Evolutionary conservation across 768 basidiomycete genomes (phyloP), one percentile per base, ranked within the genome.

Genomic region (Ephemerocybe angulata): DNA sequence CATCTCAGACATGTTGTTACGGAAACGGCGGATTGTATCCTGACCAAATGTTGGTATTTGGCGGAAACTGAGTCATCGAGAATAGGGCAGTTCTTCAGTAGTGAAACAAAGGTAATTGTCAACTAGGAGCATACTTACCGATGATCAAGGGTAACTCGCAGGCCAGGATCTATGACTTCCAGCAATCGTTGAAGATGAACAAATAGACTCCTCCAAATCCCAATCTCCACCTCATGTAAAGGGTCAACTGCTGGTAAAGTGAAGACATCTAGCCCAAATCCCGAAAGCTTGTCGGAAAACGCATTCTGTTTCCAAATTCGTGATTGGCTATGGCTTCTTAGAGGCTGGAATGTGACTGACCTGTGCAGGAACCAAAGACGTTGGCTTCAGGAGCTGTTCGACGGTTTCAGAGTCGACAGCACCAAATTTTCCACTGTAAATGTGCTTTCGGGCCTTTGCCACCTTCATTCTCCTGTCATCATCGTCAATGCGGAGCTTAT

Each of bases 171-270:
- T 27, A 59, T 51, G 1, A 62, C 54, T 57, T 72, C 44, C 12
- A 76, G 49, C 8, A 76, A 63, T 0, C 65, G 65, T 8, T 75
- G 63, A 1, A 76, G 65, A 37, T 76, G 75, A 0, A 54, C 65
- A 6, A 75, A 60, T 0, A 73, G 29, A 0, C 60, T 57, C 41
- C 72, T 76, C 70, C 72, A 76, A 1, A 72, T 65, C 0, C 75
- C 72, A 0, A 74, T 57, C 40, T 74, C 70, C 52, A 72, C 57
- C 54, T 75, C 72, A 52, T 76, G 75, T 60, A 76, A 60, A 1
- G 73, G 52, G 50, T 77, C 74, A 13, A 69, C 63, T 0, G 69
- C 66, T 0, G 72, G 54, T 40, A 72, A 57, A 3, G 13, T 17
- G 42, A 63, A 70, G 2, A 70, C 46, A 27, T 72, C 54, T 42